Evolutionary conservation across 176 grass and related monocot genomes (phyloP).

Genomic region (Hsuehochloa calcarea): DNA sequence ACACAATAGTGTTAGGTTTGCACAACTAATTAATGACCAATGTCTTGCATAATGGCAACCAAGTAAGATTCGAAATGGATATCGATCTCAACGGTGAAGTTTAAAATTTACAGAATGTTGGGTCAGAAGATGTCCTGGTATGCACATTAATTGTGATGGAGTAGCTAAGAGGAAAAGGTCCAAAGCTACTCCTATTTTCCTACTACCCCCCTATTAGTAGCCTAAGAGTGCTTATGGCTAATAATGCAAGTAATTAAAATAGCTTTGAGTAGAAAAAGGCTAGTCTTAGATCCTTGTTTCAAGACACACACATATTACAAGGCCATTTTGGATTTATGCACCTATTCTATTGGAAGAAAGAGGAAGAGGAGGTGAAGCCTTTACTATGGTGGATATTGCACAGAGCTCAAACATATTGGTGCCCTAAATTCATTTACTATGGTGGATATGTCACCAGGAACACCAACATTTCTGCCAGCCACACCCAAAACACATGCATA

Average conservation of each 20-base stretch:
- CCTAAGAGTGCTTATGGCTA: slow-evolving; percentile 19
- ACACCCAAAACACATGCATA: slow-evolving; percentile 16
- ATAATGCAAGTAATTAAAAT: slow-evolving; percentile 25
- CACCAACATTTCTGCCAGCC: slow-evolving; percentile 44
- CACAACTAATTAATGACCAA: neutral
- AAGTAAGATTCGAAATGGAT: slow-evolving; percentile 20
- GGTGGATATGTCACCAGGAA: slow-evolving; percentile 48
- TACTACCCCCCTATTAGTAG: slow-evolving; percentile 29
- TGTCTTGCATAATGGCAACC: neutral
- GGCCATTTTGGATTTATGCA: slow-evolving; percentile 40
- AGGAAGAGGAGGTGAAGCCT: slow-evolving; percentile 27
- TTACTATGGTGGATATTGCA: slow-evolving; percentile 53
- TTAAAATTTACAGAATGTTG: slow-evolving; percentile 33
- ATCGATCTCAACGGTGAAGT: slow-evolving; percentile 26
- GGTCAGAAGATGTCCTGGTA: neutral
- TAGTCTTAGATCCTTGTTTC: slow-evolving; percentile 48
- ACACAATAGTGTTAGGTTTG: neutral
- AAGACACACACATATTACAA: slow-evolving; percentile 63
- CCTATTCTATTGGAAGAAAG: slow-evolving; percentile 43
- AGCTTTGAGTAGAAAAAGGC: slow-evolving; percentile 10
- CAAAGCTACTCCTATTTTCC: slow-evolving; percentile 34
- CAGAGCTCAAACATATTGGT: slow-evolving; percentile 53
- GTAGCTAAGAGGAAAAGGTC: slow-evolving; percentile 49
- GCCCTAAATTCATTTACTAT: slow-evolving; percentile 45
- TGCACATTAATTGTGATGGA: slow-evolving; percentile 40